Conservation (phyloP, 2,329 filamentous ascomycete species). For the Claviceps monticola region DNA sequence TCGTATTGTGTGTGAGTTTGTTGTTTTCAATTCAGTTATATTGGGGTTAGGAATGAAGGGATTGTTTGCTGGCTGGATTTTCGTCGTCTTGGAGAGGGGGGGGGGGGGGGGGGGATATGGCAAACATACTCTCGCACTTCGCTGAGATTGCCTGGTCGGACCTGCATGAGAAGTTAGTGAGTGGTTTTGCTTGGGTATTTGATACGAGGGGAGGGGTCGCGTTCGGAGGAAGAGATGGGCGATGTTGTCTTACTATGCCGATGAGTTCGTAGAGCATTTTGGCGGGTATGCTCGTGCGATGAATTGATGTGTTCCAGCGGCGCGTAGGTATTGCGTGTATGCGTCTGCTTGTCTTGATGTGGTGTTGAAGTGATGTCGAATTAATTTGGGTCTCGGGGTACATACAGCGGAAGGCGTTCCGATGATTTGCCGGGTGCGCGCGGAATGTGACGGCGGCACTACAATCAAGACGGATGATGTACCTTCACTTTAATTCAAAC, state of each 20-base stretch:
- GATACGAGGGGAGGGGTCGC: no score
- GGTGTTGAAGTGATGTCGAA: neutral
- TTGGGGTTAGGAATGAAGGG: no score
- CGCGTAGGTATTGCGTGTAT: conserved; percentile 4
- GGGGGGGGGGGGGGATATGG: conserved; percentile 4
- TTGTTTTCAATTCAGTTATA: no score
- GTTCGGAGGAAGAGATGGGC: neutral
- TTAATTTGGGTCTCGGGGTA: neutral
- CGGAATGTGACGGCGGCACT: no score
- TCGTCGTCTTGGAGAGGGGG: conserved; percentile 2
- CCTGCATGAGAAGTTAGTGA: conserved; percentile 37
- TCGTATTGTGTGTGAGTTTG: neutral
- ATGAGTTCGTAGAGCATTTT: conserved; percentile 96
- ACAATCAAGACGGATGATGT: no score
- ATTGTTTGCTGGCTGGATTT: neutral
- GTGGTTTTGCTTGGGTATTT: neutral
- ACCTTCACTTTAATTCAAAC: no score
- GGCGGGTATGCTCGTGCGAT: conserved; percentile 9
- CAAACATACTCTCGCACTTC: conserved; percentile 84
- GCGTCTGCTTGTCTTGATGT: neutral
- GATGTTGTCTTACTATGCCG: conserved; percentile 60
- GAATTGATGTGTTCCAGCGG: neutral
- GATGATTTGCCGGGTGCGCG: conserved; percentile 16
- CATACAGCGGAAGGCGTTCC: conserved; percentile 4
- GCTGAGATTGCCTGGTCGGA: conserved; percentile 75